phyloP scores from a whole-genome alignment of 1,284 basidiomycete genomes.

The Cystobasidium slooffiae region DNA sequence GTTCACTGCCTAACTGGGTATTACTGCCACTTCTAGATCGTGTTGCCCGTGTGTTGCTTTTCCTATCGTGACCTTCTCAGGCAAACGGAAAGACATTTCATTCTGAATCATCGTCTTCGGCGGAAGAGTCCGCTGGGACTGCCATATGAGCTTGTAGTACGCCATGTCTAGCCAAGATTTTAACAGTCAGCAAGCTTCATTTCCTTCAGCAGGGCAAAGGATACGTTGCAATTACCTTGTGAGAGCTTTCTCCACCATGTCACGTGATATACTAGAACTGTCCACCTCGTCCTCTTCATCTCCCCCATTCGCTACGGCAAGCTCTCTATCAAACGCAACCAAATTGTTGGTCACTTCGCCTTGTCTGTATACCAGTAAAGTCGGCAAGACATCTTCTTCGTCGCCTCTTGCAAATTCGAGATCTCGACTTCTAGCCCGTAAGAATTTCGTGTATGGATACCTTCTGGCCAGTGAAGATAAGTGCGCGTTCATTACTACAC shows the following conservation, averaged over 20 bases:
- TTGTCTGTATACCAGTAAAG: slow-evolving; percentile 76
- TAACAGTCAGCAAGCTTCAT: background rate
- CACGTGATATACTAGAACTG: slow-evolving; percentile 21
- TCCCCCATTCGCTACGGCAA: slow-evolving; percentile 61
- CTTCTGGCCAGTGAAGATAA: slow-evolving; percentile 70
- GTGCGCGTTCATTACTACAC: slow-evolving; percentile 70
- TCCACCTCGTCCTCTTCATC: slow-evolving; percentile 42
- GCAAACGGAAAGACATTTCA: background rate
- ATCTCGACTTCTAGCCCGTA: slow-evolving; percentile 72
- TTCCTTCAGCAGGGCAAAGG: background rate
- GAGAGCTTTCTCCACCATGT: slow-evolving; percentile 37
- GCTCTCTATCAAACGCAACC: slow-evolving; percentile 84
- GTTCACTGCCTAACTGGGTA: too few species aligned
- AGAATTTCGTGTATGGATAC: slow-evolving; percentile 75
- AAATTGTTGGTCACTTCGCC: slow-evolving; percentile 81
- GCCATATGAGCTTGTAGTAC: slow-evolving; percentile 12
- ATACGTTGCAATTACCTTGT: slow-evolving; percentile 8
- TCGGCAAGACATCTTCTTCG: slow-evolving; percentile 76
- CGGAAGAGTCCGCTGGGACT: slow-evolving; percentile 3
- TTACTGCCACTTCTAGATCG: too few species aligned
- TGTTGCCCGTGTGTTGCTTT: background rate
- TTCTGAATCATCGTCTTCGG: slow-evolving; percentile 28
- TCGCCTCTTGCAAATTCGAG: slow-evolving; percentile 70
- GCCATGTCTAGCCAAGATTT: slow-evolving; percentile 6
- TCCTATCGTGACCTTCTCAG: background rate